Percentiles rank a stretch among this genome's conserved stretches.
These are phyloP conservation scores for Colletotrichum cuscutae DNA, from an alignment of 2,329 filamentous ascomycete genomes.

Conservation along the genomic window DNA sequence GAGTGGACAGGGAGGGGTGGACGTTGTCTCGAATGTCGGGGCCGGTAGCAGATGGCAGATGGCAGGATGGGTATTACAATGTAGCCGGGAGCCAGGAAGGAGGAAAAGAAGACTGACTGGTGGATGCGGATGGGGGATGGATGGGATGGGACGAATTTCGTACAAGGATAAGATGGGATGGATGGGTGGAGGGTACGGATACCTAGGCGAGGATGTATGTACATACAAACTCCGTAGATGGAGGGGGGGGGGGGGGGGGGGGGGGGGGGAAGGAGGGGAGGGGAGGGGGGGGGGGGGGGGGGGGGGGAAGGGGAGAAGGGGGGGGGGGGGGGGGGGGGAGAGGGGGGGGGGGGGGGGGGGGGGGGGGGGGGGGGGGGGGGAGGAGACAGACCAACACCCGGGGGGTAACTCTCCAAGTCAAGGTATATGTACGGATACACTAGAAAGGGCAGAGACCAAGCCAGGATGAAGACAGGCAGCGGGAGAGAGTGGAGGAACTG, in stretches of 20 bases:
- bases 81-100: conserved; percentile 32
- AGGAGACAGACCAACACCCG: conserved; percentile 15
- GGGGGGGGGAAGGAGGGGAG: too few species aligned
- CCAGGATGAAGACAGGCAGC: conserved; percentile 16
- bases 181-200: not conserved
- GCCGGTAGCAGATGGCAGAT: conserved; percentile 33
- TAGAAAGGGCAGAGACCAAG: not conserved
- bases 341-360: not conserved
- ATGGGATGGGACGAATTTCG: conserved; percentile 2
- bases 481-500: conserved; percentile 13
- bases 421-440: not conserved
- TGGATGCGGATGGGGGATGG: not conserved
- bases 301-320: too few species aligned
- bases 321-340: too few species aligned
- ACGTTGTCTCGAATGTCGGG: conserved; percentile 33
- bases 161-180: conserved; percentile 6
- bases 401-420: conserved; percentile 2
- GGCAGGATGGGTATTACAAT: conserved; percentile 24
- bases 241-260: not conserved
- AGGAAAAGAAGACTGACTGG: conserved; percentile 15
- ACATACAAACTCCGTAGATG: not conserved
- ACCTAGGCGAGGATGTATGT: not conserved
- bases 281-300: too few species aligned
- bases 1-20: conserved; percentile 29
- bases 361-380: not conserved